A percentile compares a stretch with the other conserved stretches of the same genome.
Evolutionary conservation across 2,329 filamentous ascomycete genomes (phyloP).

Genomic region (Boeremia exigua): DNA sequence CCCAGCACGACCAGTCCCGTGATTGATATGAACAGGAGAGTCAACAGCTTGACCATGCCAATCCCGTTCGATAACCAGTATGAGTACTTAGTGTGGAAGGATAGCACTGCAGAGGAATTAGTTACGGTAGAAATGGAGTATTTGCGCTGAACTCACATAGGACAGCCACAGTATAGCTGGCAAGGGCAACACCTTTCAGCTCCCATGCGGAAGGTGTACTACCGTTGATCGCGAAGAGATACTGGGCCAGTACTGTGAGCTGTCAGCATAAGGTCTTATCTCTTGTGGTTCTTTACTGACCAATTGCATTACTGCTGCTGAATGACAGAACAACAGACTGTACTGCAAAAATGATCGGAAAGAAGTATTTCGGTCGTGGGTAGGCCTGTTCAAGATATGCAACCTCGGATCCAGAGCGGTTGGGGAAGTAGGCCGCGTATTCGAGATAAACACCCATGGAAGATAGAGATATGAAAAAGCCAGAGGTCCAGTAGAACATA

Average conservation of each 20-base stretch:
- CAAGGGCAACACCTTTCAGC: conserved; percentile 70
- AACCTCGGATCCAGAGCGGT: conserved; percentile 69
- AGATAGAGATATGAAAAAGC: conserved; percentile 63
- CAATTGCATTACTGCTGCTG: conserved; percentile 68
- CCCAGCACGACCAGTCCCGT: conserved; percentile 69
- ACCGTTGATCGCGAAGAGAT: conserved; percentile 65
- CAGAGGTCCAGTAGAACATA: conserved; percentile 70
- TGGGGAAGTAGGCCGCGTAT: conserved; percentile 69
- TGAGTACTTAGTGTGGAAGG: conserved; percentile 64
- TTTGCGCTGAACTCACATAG: conserved; percentile 52
- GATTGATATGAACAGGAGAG: conserved; percentile 58
- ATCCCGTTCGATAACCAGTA: conserved; percentile 63
- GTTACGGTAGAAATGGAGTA: background rate
- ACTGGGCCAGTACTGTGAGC: conserved; percentile 62
- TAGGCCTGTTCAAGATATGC: conserved; percentile 73
- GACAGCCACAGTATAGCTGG: conserved; percentile 65
- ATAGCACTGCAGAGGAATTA: conserved; percentile 43
- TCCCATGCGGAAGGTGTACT: conserved; percentile 64
- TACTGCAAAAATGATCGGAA: conserved; percentile 69
- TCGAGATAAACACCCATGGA: conserved; percentile 68
- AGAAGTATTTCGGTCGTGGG: conserved; percentile 67
- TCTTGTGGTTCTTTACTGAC: conserved; percentile 28
- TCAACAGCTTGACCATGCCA: conserved; percentile 64
- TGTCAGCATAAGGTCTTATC: background rate
- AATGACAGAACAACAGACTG: conserved; percentile 70